Conservation (phyloP, 139 green algal genomes). For the Pseudopediastrum boryanum region DNA sequence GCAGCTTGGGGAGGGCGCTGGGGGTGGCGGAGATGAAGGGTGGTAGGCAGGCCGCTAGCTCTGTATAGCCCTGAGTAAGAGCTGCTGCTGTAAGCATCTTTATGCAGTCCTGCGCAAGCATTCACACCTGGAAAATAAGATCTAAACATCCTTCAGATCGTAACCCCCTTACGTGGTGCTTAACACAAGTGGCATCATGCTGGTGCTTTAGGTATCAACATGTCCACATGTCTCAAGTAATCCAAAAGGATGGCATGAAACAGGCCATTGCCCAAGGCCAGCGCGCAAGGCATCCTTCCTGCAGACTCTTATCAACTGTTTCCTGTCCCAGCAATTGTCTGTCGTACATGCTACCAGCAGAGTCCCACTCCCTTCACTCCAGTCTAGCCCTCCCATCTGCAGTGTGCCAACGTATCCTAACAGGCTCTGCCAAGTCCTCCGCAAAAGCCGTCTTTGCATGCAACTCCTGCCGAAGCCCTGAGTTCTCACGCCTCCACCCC, state of each 20-base stretch:
- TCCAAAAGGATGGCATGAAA: background rate
- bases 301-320: no score
- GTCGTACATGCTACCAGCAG: background rate
- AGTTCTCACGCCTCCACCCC: background rate
- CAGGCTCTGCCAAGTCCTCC: conserved; percentile 13
- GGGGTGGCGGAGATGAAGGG: conserved; percentile 23
- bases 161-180: no score
- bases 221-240: background rate
- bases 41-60: background rate
- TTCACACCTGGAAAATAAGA: background rate
- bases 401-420: conserved; percentile 10
- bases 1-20: conserved; percentile 13
- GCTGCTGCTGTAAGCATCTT: conserved; percentile 3
- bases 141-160: no score
- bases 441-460: background rate
- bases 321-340: background rate
- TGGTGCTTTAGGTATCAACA: background rate
- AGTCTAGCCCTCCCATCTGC: background rate
- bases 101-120: conserved; percentile 13
- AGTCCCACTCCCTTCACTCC: background rate
- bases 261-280: background rate
- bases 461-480: background rate
- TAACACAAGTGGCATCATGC: background rate
- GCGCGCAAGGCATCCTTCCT: no score
- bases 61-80: background rate